phyloP scores from a whole-genome alignment of 108 stramenopile genomes.

The Pseudonitzschia pungens region DNA sequence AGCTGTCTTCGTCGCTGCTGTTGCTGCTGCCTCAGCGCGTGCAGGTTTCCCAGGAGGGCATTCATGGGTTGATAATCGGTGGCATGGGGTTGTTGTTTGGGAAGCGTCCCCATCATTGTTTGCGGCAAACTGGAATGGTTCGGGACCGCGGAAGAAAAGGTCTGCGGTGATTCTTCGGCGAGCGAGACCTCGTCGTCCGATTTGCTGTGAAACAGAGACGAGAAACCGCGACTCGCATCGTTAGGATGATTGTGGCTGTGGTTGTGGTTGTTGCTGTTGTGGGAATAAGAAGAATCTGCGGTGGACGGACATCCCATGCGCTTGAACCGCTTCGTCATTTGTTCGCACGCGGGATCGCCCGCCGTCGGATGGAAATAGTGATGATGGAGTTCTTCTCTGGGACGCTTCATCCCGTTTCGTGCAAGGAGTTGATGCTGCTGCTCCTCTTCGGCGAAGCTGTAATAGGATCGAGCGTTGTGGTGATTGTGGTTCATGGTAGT shows the following conservation, averaged over 20 bases:
- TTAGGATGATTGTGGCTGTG: not conserved
- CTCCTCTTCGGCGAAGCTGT: too few relatives aligned
- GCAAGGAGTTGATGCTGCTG: too few relatives aligned
- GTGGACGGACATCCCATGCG: not conserved
- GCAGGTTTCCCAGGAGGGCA: conserved; percentile 30
- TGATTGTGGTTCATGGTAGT: too few relatives aligned
- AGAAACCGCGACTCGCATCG: not conserved
- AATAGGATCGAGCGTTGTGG: too few relatives aligned
- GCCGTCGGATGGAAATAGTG: too few relatives aligned
- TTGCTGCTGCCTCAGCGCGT: conserved; percentile 20
- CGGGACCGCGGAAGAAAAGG: not conserved
- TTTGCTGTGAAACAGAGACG: not conserved
- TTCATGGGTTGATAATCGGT: conserved; percentile 35
- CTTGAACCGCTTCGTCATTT: not conserved
- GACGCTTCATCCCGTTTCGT: conserved; percentile 8
- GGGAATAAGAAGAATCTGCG: not conserved
- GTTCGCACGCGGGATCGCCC: not conserved
- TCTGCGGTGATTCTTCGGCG: conserved; percentile 2
- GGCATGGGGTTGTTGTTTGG: conserved; percentile 11
- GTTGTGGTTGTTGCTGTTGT: not conserved
- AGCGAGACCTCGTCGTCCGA: conserved; percentile 15
- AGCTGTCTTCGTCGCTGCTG: not conserved
- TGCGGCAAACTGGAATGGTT: not conserved
- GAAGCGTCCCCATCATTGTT: conserved; percentile 17
- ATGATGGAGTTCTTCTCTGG: not conserved